A percentile compares a stretch with the other conserved stretches of the same genome.
These are phyloP conservation scores for Cucumis cinereus DNA, from an alignment of 306 rosid genomes.

Conservation along the genomic window DNA sequence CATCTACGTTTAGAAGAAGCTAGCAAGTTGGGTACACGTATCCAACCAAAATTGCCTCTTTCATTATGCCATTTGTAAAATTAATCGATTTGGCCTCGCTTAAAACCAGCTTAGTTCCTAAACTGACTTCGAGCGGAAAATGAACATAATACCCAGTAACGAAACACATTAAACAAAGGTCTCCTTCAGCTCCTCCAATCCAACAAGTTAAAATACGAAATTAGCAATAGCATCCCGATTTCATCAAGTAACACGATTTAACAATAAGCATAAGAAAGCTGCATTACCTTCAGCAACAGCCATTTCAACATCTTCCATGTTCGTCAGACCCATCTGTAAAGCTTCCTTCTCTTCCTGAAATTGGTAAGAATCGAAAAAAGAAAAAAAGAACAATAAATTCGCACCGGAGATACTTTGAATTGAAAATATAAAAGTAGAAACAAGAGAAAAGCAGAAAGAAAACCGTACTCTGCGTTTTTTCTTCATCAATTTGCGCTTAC, in stretches of 20 bases:
- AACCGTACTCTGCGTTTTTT: slow-evolving; percentile 58
- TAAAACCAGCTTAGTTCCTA: neutral
- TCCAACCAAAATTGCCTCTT: neutral
- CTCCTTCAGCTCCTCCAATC: neutral
- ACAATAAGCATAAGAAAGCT: neutral
- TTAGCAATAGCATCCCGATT: neutral
- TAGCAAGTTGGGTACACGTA: neutral
- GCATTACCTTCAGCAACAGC: slow-evolving; percentile 58
- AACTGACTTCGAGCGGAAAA: neutral
- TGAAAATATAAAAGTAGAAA: neutral
- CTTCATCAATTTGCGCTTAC: slow-evolving; percentile 84
- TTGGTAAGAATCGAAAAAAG: neutral
- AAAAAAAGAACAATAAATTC: neutral
- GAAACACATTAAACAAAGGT: neutral
- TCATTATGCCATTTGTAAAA: neutral
- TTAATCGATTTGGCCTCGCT: neutral
- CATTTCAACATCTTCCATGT: slow-evolving; percentile 82
- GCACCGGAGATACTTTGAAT: neutral
- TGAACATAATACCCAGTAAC: neutral
- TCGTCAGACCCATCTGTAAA: slow-evolving; percentile 40
- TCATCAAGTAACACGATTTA: neutral
- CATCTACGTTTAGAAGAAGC: neutral
- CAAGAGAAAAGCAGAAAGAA: neutral
- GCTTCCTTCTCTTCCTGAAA: slow-evolving; percentile 74
- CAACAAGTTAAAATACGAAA: neutral